Evolutionary conservation across 1,284 basidiomycete genomes (phyloP).

Genomic region (Leccinum fuscescens): DNA sequence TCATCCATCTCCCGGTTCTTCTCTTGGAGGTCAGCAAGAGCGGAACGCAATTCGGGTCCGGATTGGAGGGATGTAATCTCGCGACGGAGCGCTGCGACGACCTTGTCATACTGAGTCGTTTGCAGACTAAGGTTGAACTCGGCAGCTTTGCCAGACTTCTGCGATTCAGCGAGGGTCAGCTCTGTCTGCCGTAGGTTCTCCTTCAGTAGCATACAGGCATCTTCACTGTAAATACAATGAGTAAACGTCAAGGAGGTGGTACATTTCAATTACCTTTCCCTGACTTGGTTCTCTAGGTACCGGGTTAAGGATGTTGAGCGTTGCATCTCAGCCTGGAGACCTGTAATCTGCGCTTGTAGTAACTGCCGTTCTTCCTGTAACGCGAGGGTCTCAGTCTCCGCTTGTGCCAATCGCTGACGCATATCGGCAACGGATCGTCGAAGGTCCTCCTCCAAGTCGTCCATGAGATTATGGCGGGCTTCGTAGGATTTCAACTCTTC

Average conservation of each 20-base stretch:
- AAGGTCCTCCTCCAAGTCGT: conserved; percentile 24
- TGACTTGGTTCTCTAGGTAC: conserved; percentile 59
- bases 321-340: conserved; percentile 62
- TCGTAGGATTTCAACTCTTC: conserved; percentile 26
- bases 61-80: conserved; percentile 55
- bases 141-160: conserved; percentile 57
- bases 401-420: conserved; percentile 19
- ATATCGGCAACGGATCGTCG: conserved; percentile 18
- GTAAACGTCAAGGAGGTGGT: not conserved
- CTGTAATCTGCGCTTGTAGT: conserved; percentile 55
- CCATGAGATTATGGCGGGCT: conserved; percentile 7
- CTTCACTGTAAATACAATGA: conserved; percentile 43
- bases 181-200: conserved; percentile 47
- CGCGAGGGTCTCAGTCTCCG: conserved; percentile 27
- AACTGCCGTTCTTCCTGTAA: conserved; percentile 48
- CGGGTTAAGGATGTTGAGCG: conserved; percentile 55
- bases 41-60: conserved; percentile 52
- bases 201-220: conserved; percentile 42
- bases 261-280: conserved; percentile 47
- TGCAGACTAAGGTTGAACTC: conserved; percentile 65
- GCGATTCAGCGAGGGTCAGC: conserved; percentile 45
- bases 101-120: conserved; percentile 61
- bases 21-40: conserved; percentile 60
- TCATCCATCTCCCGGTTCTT: conserved; percentile 72
- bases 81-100: conserved; percentile 52